Evolutionary conservation across 2,329 filamentous ascomycete species (phyloP), one percentile per base, ranked within the genome.

Genomic region (Penicillium palitans): DNA sequence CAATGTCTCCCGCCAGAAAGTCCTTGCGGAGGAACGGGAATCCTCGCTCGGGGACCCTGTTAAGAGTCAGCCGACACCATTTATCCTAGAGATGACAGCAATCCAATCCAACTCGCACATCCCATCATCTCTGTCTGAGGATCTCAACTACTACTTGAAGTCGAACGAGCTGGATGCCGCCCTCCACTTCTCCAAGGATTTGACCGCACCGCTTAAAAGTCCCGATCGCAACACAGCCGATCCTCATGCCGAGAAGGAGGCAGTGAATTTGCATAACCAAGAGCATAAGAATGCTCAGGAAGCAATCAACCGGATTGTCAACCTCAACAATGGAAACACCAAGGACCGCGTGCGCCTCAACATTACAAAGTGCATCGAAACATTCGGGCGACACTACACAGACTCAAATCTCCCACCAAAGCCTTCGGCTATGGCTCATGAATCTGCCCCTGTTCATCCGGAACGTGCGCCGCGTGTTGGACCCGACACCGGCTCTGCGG

Each of bases 381-480:
- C 86, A 3, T 97, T 99, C 70, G 95, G 95, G 50, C 87, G 95
- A 50, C 95, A 99, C 81, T 86, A 89, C 67, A 99, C 95, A 1
- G 95, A 99, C 75, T 68, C 75, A 9, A 73, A 78, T 4, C 83
- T 99, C 31, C 82, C 83, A 25, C 86, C 86, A 0, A 89, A 87
- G 68, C 80, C 71, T 48, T 71, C 70, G 61, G 72, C 59, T 70
- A 79, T 67, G 70, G 77, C 71, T 74, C 66, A 75, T 76, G 59
- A 76, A 68, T 78, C 78, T 75, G 58, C 60, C 17, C 64, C 72
- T 24, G 62, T 62, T 44, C 69, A 71, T 27, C 68, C 68, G 6
- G 65, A 77, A 27, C 84, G 84, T 65, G 82, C 81, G 0, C 83
- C 84, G 49, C 88, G 96, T 33, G 86, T 87, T n/a, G 95, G 95